Evolutionary conservation across 2,329 filamentous ascomycete genomes (phyloP), one percentile per base, ranked within the genome.

Genomic region (Colletotrichum endophyticum): DNA sequence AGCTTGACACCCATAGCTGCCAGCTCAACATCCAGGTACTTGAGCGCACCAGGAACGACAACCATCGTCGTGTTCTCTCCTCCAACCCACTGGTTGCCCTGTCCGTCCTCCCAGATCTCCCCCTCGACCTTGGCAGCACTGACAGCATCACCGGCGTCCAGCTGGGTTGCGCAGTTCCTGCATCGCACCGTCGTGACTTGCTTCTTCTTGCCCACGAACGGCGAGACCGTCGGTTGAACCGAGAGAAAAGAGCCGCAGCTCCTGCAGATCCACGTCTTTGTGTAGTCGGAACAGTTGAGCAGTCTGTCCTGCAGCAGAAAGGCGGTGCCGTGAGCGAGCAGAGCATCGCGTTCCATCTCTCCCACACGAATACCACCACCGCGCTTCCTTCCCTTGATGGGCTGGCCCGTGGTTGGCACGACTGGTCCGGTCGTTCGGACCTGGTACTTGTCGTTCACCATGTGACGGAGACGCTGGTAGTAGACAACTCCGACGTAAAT

Each of bases 381-480:
- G 86, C 96, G 95, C 84, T 98, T 97, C 84, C 97, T 91, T 79
- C 97, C 97, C 89, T 99, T 98, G 89, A 99, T 97, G 56, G 97
- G 97, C 84, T 99, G 97, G 36, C 96, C 96, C 1, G 96, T 99
- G 19, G 97, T 92, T 28, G 94, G 92, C 72, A 97, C 97, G 59
- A 98, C 94, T 1, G 96, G 96, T 72, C 97, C 97, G 0, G 97
- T 99, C 4, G 97, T 99, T 85, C 97, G 93, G 72, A 99, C 97
- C 86, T 99, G 97, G 90, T 95, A 99, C 87, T 99, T 99, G 87
- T 99, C 97, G 91, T 98, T 99, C 73, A 99, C 97, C 97, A 99
- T 99, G 93, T 99, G 97, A 84, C 97, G 91, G 77, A 99, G 91
- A 85, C 97, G 94, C 87, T 99, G 97, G 89, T 99, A 99, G 90